Base-by-base conservation (phyloP, 1,284 basidiomycete genomes). In the Pterulicium gracile region DNA sequence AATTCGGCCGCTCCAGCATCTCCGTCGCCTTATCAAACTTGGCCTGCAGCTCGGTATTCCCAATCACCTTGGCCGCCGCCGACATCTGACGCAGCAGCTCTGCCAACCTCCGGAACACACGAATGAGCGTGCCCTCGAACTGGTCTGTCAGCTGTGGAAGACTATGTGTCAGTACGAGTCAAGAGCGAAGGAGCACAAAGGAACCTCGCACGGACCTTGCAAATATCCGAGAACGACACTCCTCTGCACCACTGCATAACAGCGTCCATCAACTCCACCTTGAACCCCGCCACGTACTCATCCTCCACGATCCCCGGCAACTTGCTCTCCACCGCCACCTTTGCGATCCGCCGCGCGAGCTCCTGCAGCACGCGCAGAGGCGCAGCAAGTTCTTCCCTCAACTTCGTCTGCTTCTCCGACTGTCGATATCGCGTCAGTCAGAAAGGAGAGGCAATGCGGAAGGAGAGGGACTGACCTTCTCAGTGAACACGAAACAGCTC, bases 241-340 rank as follows among this genome's bases (percentile, higher is more conserved):
- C 96, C 96, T 24, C 90, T 81, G 67, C 95, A 98, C 96, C 96
- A 99, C 55, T 93, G 87, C 49, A 94, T 74, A 17, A 98, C 95
- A 3, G 88, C 87, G 55, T 98, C 95, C 91, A 98, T 98, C 49
- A 99, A 78, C 60, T 98, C 95, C 21, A 97, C 91, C 64, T 97
- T 97, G 81, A 99, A 99, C 14, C 84, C 87, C 49, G 81, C 74
- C 1, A 99, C 91, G 60, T 98, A 99, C 52, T 97, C 91, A 49
- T 97, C 88, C 63, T 98, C 95, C 47, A 89, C 81, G 32, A 98
- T 61, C n/a, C n/a, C n/a, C 0, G 83, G 67, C 3, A 99, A 70
- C 59, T 96, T 95, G 35, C 84, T 87, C 64, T 98, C 96, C 55
- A 88, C 88, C 1, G 91, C 91, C 1, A 98, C 91, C 59, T 91